Evolutionary conservation across 2,329 filamentous ascomycete genomes (phyloP), one percentile per base, ranked within the genome.

Genomic region (Fusarium chlamydosporum): DNA sequence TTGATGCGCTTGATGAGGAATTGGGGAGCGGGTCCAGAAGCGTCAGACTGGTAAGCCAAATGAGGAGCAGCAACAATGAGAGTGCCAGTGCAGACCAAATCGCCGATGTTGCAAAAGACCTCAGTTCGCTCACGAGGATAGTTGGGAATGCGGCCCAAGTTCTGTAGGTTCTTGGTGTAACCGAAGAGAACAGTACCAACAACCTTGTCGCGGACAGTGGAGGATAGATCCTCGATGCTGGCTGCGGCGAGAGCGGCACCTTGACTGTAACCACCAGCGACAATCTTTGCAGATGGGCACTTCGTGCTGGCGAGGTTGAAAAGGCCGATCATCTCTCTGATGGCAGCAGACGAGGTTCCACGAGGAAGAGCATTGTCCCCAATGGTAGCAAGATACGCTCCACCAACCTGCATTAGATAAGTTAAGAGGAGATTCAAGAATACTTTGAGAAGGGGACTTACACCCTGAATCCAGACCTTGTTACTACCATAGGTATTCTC

Each of bases 201-300:
- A 66, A 82, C 72, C 72, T 81, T 75, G 38, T 78, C 57, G 35
- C 75, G 71, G 50, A 80, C 67, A 12, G 65, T 23, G 2, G 70
- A 50, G 45, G 66, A 60, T n/a, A 82, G 70, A 23, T 77, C 73
- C 16, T 76, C 72, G 31, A 85, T 72, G 4, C 81, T 74, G 45
- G 77, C 76, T n/a, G 79, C 77, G n/a, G 81, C 77, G 37, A 84
- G 77, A 1, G 82, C 82, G 3, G 80, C 78, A 15, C 82, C 83
- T 69, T 84, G 76, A 33, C 77, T 78, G 33, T 79, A 79, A 1
- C 77, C 83, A 35, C 80, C 82, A 0, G 81, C 78, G 0, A 83
- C 77, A 16, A 84, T 78, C 48, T 79, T 76, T 0, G 82, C 75
- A 12, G 79, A 73, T 12, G 82, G 82, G 47, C 83, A 85, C 66